Evolutionary conservation across 768 basidiomycete species (phyloP).

Genomic region (Kwoniella sp.): DNA sequence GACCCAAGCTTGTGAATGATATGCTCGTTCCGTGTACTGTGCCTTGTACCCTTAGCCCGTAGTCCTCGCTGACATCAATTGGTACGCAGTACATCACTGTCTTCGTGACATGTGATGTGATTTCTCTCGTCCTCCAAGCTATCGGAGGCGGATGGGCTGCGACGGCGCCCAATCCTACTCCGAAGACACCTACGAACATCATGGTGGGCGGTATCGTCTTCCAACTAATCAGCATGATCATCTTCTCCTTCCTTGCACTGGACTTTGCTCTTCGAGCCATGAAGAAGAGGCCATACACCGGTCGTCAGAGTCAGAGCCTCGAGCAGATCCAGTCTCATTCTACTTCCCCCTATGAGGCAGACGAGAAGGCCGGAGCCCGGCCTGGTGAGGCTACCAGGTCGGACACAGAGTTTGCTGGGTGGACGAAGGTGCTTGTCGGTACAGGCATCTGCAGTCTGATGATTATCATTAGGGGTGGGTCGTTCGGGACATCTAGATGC

Average conservation of each 20-base stretch:
- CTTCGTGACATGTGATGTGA: conserved; percentile 47
- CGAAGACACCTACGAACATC: conserved; percentile 42
- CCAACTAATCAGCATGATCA: conserved; percentile 49
- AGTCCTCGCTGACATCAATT: neutral
- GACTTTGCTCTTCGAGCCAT: conserved; percentile 46
- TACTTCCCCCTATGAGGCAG: neutral
- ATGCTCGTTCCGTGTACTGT: conserved; percentile 3
- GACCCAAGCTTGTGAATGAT: conserved; percentile 22
- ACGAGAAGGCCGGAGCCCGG: neutral
- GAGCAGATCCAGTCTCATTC: neutral
- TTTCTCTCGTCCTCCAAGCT: conserved; percentile 51
- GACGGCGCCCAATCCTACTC: conserved; percentile 29
- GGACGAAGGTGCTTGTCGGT: conserved; percentile 18
- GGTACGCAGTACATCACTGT: conserved; percentile 39
- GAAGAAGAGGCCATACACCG: conserved; percentile 26
- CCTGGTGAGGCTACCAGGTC: neutral
- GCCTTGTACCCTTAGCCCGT: no score
- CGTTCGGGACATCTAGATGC: neutral
- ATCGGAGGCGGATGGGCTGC: conserved; percentile 51
- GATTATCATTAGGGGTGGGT: conserved; percentile 43
- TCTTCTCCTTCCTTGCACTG: conserved; percentile 43
- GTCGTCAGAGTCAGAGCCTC: neutral
- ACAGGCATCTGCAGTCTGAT: conserved; percentile 38
- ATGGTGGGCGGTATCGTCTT: conserved; percentile 54
- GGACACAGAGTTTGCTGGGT: neutral